Base-by-base conservation (phyloP, 805 yeast genomes). In the Gaillardinia entomophila region DNA sequence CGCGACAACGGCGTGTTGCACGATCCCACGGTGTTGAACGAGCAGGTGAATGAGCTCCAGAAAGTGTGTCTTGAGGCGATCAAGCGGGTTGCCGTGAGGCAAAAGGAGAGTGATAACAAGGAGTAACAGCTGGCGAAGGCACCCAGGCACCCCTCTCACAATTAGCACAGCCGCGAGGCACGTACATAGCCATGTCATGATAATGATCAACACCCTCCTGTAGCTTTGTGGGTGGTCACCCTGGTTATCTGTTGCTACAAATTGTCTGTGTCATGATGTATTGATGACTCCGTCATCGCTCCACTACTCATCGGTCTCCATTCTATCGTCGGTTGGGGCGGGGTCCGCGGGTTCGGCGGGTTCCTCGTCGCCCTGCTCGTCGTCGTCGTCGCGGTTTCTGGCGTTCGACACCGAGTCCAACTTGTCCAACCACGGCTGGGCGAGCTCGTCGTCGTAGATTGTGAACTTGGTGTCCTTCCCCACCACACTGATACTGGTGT, bases 401-500 rank as follows among this genome's bases (percentile, higher is more conserved):
- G 72, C 70, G 43, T 79, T 73, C 4, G 81, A 59, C 16, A 79
- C 73, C 3, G 82, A 66, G 47, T 82, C 95, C 41, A 86, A 72
- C 47, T 73, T 68, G 46, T 80, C 85, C 38, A 86, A 71, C 94
- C 94, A 86, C 41, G 75, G 85, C 44, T 76, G 80, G 24, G 89
- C 96, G 16, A 72, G 78, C 30, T 86, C 97, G 48, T 88, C 95
- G 43, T 92, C 97, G 46, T 83, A 80, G 34, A 83, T 63, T 16
- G 79, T 76, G 62, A 90, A 88, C 15, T 77, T 74, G 26, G 71
- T 68, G 45, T 77, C 94, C 43, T 75, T 68, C 22, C 97, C 96
- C n/a, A 90, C 97, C 31, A 88, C 76, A 28, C 96, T 94, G 43
- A 92, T 84, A 1, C 95, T 82, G 4, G 97, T 84, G 62, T 92